These are phyloP conservation scores for Phialocephala subalpina DNA, from an alignment of 2,329 filamentous ascomycete genomes.

Conservation along the genomic window DNA sequence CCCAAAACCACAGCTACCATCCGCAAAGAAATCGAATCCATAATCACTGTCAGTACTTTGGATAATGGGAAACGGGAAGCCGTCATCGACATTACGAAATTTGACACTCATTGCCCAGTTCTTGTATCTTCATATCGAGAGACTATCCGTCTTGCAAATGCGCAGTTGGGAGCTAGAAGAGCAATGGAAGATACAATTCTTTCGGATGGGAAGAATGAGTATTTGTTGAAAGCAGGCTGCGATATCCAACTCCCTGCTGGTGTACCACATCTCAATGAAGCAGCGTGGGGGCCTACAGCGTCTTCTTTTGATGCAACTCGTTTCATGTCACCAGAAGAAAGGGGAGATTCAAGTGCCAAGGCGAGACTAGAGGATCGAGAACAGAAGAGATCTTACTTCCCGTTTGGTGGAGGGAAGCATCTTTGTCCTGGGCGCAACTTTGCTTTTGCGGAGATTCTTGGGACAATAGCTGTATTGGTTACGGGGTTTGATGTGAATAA, in stretches of 20 bases:
- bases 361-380: constrained; percentile 20
- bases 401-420: constrained; percentile 49
- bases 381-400: constrained; percentile 41
- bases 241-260: constrained; percentile 53
- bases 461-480: constrained; percentile 42
- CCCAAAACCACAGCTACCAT: constrained; percentile 40
- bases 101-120: constrained; percentile 50
- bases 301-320: constrained; percentile 50
- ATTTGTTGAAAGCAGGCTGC: constrained; percentile 50
- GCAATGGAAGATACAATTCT: constrained; percentile 52
- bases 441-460: constrained; percentile 48
- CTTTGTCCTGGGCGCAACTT: constrained; percentile 49
- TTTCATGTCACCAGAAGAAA: constrained; percentile 44
- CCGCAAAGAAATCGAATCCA: constrained; percentile 41
- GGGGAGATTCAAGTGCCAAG: constrained; percentile 24
- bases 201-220: constrained; percentile 42
- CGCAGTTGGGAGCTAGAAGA: constrained; percentile 48
- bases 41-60: constrained; percentile 23
- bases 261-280: constrained; percentile 49
- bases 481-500: constrained; percentile 43
- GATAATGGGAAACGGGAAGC: constrained; percentile 21
- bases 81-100: constrained; percentile 47
- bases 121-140: constrained; percentile 55
- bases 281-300: constrained; percentile 53
- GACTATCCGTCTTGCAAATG: constrained; percentile 50